Percentiles rank a stretch among this genome's conserved stretches.
Evolutionary conservation across 345 rosid species (phyloP).

Genomic region (Sonneratia caseolaris): DNA sequence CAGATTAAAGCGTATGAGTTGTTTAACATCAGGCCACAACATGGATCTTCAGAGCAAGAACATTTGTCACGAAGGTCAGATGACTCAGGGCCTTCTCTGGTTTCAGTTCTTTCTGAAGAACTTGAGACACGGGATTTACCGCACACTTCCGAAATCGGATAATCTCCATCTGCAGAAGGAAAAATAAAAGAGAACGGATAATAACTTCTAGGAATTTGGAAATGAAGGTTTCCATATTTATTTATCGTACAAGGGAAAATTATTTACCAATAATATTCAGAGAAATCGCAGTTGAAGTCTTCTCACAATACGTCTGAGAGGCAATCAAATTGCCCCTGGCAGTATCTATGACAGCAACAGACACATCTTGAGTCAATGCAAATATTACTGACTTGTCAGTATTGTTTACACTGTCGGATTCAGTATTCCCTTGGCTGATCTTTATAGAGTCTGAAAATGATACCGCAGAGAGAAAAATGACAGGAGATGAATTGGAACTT

Average conservation of each 20-base stretch:
- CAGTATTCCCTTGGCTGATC: slow-evolving; percentile 11
- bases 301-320: slow-evolving; percentile 28
- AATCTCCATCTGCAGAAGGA: slow-evolving; percentile 1
- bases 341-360: slow-evolving; percentile 25
- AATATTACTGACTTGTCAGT: slow-evolving; percentile 25
- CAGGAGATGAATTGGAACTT: slow-evolving; percentile 36
- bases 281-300: slow-evolving; percentile 39
- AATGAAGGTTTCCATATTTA: background rate
- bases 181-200: background rate
- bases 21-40: slow-evolving; percentile 10
- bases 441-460: slow-evolving; percentile 21
- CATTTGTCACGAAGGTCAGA: slow-evolving; percentile 11
- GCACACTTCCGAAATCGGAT: slow-evolving; percentile 14
- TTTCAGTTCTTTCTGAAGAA: background rate
- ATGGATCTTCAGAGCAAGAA: slow-evolving; percentile 17
- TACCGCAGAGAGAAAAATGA: slow-evolving; percentile 37
- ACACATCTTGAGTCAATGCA: slow-evolving; percentile 52
- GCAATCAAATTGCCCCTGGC: slow-evolving; percentile 36
- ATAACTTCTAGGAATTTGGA: background rate
- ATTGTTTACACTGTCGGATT: background rate
- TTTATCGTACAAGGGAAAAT: background rate
- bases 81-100: background rate
- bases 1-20: slow-evolving; percentile 40
- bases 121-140: slow-evolving; percentile 9
- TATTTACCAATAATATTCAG: slow-evolving; percentile 59